phyloP scores from a whole-genome alignment of 2,329 filamentous ascomycete species.

The Penicillium vulpinum region DNA sequence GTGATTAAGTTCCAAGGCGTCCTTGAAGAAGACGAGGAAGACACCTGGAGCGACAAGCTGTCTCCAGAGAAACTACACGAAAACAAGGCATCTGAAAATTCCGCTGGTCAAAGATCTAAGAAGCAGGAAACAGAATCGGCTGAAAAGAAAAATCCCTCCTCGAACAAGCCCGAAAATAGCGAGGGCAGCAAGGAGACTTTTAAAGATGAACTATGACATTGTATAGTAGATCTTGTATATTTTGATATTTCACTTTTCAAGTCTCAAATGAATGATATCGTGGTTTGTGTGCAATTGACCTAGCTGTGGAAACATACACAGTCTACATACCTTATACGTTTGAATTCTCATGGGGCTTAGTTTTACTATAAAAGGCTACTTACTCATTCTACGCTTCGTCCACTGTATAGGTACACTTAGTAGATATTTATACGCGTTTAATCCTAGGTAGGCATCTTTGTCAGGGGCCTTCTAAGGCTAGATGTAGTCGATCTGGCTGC shows the following conservation, averaged over 20 bases:
- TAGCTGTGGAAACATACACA: no score
- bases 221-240: slow-evolving; percentile 15
- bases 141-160: slow-evolving; percentile 11
- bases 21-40: slow-evolving; percentile 60
- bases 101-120: slow-evolving; percentile 25
- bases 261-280: background rate
- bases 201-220: slow-evolving; percentile 39
- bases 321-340: no score
- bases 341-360: no score
- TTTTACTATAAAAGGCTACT: no score
- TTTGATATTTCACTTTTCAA: background rate
- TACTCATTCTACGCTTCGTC: no score
- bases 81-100: slow-evolving; percentile 19
- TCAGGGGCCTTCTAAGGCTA: no score
- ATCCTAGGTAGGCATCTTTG: background rate
- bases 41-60: slow-evolving; percentile 32
- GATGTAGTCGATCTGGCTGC: background rate
- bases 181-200: slow-evolving; percentile 43
- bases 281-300: no score
- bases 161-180: slow-evolving; percentile 9
- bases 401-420: background rate
- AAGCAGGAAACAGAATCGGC: slow-evolving; percentile 13
- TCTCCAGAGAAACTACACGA: slow-evolving; percentile 11
- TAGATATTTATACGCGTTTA: background rate
- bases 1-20: slow-evolving; percentile 69